phyloP scores from a whole-genome alignment of 169 alveolate species.

The Plasmodium gaboni region DNA sequence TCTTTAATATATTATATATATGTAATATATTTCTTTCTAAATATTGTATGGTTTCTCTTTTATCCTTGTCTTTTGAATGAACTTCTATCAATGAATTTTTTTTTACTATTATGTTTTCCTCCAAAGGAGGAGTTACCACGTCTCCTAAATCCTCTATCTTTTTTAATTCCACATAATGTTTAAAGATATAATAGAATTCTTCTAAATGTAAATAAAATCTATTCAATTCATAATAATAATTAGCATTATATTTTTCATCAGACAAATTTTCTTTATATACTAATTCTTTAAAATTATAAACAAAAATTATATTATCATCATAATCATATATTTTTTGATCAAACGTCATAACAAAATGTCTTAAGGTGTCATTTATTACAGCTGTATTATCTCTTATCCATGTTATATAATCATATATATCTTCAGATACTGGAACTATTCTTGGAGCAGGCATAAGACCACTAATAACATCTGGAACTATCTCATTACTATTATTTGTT shows the following conservation, averaged over 20 bases:
- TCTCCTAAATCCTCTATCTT: conserved; percentile 2
- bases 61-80: too few species aligned
- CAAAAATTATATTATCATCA: conserved; percentile 8
- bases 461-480: conserved; percentile 29
- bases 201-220: background rate
- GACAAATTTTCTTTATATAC: background rate
- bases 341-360: conserved; percentile 1
- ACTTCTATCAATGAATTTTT: too few species aligned
- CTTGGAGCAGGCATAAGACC: background rate
- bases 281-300: background rate
- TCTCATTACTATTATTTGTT: conserved; percentile 12
- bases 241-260: conserved; percentile 16
- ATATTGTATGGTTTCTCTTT: background rate
- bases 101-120: background rate
- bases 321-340: background rate
- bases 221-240: background rate
- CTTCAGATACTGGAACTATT: background rate
- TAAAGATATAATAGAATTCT: background rate
- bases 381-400: conserved; percentile 11
- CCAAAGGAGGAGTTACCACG: background rate
- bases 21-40: conserved; percentile 33
- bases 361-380: conserved; percentile 21
- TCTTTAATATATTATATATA: conserved; percentile 1
- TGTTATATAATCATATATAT: conserved; percentile 16
- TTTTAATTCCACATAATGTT: background rate